phyloP scores from a whole-genome alignment of 768 basidiomycete genomes.

The Pleurotus cornucopiae region DNA sequence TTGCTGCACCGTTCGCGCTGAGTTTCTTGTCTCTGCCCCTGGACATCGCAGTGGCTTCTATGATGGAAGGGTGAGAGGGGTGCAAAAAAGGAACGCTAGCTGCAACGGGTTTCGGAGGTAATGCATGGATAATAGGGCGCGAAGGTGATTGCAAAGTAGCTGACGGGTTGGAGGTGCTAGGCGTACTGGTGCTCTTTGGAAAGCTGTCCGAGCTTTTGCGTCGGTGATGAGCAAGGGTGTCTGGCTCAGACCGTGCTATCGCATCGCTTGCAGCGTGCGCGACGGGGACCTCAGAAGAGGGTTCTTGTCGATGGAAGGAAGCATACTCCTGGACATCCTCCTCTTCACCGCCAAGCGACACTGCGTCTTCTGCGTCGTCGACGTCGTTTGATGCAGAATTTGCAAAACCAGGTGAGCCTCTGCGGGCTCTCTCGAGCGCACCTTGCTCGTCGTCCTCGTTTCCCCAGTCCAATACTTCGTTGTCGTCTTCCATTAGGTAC shows the following conservation, averaged over 20 bases:
- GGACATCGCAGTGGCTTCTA: slow-evolving; percentile 62
- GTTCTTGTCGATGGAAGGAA: slow-evolving; percentile 22
- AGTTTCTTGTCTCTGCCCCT: slow-evolving; percentile 39
- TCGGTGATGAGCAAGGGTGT: background rate
- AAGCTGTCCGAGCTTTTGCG: background rate
- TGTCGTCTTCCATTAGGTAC: slow-evolving; percentile 56
- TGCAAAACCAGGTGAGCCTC: slow-evolving; percentile 6
- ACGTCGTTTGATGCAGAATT: slow-evolving; percentile 32
- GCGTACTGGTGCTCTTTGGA: slow-evolving; percentile 11
- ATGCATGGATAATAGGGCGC: slow-evolving; percentile 50
- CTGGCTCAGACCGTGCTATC: background rate
- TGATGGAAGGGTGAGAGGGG: slow-evolving; percentile 54
- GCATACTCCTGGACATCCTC: slow-evolving; percentile 52
- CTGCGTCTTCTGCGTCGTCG: slow-evolving; percentile 52
- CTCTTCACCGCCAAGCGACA: slow-evolving; percentile 72
- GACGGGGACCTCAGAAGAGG: background rate
- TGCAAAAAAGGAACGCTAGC: slow-evolving; percentile 47
- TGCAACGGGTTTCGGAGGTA: slow-evolving; percentile 63
- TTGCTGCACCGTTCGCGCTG: slow-evolving; percentile 19
- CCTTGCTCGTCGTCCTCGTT: slow-evolving; percentile 40
- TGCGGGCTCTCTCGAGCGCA: slow-evolving; percentile 5
- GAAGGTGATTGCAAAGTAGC: slow-evolving; percentile 12
- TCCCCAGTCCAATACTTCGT: slow-evolving; percentile 69
- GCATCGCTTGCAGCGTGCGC: background rate
- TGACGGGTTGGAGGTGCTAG: slow-evolving; percentile 12